A percentile compares a stretch with the other conserved stretches of the same genome.
Evolutionary conservation across 2,329 filamentous ascomycete genomes (phyloP).

Genomic region (Penicillium sp.): DNA sequence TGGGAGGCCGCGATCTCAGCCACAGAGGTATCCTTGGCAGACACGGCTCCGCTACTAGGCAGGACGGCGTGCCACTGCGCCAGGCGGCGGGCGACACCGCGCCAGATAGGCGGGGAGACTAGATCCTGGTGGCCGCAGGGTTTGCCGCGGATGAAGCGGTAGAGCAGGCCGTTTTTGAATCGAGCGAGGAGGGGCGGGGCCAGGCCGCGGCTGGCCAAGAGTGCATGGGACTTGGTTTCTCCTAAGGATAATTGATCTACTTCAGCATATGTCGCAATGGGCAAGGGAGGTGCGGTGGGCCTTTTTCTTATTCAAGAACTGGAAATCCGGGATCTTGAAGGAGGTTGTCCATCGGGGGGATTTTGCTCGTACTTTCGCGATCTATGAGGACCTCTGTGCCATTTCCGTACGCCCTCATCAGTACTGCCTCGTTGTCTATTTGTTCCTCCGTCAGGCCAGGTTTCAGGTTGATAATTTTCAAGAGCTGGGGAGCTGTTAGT

Average conservation of each 20-base stretch:
- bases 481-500: conserved; percentile 38
- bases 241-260: conserved; percentile 42
- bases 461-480: conserved; percentile 50
- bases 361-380: conserved; percentile 68
- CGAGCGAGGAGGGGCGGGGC: conserved; percentile 84
- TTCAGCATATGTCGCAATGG: conserved; percentile 37
- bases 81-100: conserved; percentile 76
- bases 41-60: conserved; percentile 51
- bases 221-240: conserved; percentile 69
- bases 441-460: conserved; percentile 70
- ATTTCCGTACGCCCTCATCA: conserved; percentile 90
- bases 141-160: conserved; percentile 80
- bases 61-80: conserved; percentile 87
- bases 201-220: conserved; percentile 77
- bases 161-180: conserved; percentile 94
- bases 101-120: conserved; percentile 70
- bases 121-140: conserved; percentile 80
- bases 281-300: conserved; percentile 16
- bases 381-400: conserved; percentile 95
- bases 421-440: conserved; percentile 77
- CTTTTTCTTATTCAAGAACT: background rate
- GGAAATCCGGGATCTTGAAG: background rate
- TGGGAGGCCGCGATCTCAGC: conserved; percentile 9
- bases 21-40: conserved; percentile 18
- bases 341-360: conserved; percentile 1